These are phyloP conservation scores for Pestalotiopsis sp. DNA, from an alignment of 2,329 filamentous ascomycete species.

Conservation along the genomic window DNA sequence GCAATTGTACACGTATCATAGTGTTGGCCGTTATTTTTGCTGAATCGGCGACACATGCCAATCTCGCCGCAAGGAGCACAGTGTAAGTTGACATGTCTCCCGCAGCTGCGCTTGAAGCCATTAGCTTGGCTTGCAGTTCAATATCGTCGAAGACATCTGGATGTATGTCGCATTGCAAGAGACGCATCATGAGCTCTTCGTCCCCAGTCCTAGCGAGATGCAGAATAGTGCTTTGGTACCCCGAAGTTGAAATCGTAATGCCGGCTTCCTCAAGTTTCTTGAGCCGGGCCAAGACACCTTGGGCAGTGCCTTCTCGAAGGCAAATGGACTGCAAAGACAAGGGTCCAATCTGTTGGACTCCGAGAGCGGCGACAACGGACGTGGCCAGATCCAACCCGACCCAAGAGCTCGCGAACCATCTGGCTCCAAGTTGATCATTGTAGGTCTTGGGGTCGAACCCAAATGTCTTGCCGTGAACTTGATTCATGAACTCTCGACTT, in stretches of 20 bases:
- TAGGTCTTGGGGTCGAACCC: slow-evolving; percentile 49
- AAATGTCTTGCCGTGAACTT: slow-evolving; percentile 41
- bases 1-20: slow-evolving; percentile 33
- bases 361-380: slow-evolving; percentile 67
- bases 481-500: slow-evolving; percentile 38
- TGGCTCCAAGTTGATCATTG: slow-evolving; percentile 74
- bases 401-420: slow-evolving; percentile 75
- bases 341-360: slow-evolving; percentile 73
- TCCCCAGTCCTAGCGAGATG: slow-evolving; percentile 63
- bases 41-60: slow-evolving; percentile 33
- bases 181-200: slow-evolving; percentile 46
- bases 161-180: slow-evolving; percentile 54
- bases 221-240: slow-evolving; percentile 67
- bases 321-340: slow-evolving; percentile 78
- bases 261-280: slow-evolving; percentile 61
- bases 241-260: slow-evolving; percentile 63
- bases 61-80: slow-evolving; percentile 47
- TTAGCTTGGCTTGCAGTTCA: slow-evolving; percentile 41
- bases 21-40: slow-evolving; percentile 34
- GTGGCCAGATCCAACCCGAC: slow-evolving; percentile 75
- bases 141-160: slow-evolving; percentile 57
- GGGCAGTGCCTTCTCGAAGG: slow-evolving; percentile 59
- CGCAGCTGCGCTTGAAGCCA: slow-evolving; percentile 34
- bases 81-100: slow-evolving; percentile 44
- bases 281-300: slow-evolving; percentile 62